Conservation (phyloP, 768 basidiomycete species). For the Auricularia sp. region DNA sequence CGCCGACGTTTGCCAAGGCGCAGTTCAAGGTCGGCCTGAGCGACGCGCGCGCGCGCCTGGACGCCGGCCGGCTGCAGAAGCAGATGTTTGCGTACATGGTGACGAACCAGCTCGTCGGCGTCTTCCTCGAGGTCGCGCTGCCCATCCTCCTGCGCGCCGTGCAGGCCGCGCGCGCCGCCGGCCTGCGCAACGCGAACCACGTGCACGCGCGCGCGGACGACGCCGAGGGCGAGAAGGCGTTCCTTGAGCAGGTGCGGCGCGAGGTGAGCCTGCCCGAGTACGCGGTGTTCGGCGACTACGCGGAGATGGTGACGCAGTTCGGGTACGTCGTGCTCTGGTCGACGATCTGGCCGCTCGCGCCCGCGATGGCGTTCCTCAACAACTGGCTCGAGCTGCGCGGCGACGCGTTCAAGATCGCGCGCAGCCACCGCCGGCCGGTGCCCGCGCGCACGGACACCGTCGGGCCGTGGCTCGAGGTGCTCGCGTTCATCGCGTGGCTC, state of each 20-base stretch:
- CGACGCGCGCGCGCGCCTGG: conserved; percentile 9
- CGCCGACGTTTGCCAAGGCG: conserved; percentile 7
- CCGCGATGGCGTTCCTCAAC: conserved; percentile 83
- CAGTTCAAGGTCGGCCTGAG: neutral
- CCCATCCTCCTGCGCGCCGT: conserved; percentile 66
- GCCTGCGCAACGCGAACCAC: neutral
- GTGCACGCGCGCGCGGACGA: conserved; percentile 9
- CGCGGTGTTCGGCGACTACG: conserved; percentile 74
- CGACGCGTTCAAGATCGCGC: conserved; percentile 92
- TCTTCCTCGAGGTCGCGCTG: conserved; percentile 68
- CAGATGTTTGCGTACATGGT: conserved; percentile 93
- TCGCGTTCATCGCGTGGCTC: conserved; percentile 83
- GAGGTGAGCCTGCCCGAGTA: conserved; percentile 78
- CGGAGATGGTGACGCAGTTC: conserved; percentile 94
- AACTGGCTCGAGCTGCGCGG: conserved; percentile 87
- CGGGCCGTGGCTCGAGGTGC: conserved; percentile 86
- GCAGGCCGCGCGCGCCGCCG: conserved; percentile 24
- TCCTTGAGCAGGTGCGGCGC: conserved; percentile 65
- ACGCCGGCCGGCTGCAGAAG: conserved; percentile 53
- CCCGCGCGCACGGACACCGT: conserved; percentile 84
- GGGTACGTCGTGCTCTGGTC: conserved; percentile 90
- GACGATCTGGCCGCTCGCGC: conserved; percentile 87
- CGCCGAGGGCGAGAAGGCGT: conserved; percentile 58
- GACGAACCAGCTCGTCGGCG: conserved; percentile 76
- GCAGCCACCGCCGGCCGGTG: conserved; percentile 74